Evolutionary conservation across 805 yeast genomes (phyloP).

Genomic region (Yarrowia deformans): DNA sequence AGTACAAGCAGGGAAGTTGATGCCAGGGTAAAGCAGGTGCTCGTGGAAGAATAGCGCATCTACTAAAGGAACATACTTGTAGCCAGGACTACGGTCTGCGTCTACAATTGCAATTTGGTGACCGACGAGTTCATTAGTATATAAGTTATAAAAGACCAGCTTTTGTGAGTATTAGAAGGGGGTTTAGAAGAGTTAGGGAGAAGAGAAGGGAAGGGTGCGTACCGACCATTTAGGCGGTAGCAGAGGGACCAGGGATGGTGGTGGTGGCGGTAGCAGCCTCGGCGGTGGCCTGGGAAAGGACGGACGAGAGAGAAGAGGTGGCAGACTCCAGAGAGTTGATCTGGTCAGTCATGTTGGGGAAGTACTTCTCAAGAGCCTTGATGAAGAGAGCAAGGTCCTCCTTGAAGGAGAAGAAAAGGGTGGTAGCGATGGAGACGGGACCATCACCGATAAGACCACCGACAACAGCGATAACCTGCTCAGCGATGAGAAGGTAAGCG

Average conservation of each 20-base stretch:
- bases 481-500: slow-evolving; percentile 54
- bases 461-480: slow-evolving; percentile 99
- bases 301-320: slow-evolving; percentile 23
- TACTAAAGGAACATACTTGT: no score
- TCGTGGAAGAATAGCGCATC: no score
- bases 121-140: slow-evolving; percentile 32
- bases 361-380: slow-evolving; percentile 37
- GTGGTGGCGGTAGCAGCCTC: slow-evolving; percentile 37
- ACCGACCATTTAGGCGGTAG: slow-evolving; percentile 28
- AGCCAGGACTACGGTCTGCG: no score
- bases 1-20: no score
- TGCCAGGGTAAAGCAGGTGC: no score
- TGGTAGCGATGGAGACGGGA: slow-evolving; percentile 58
- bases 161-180: slow-evolving; percentile 3
- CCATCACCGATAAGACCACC: slow-evolving; percentile 99
- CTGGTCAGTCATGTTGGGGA: slow-evolving; percentile 38
- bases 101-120: neutral
- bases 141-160: slow-evolving; percentile 37
- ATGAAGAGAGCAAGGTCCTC: slow-evolving; percentile 34
- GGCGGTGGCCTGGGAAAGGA: slow-evolving; percentile 14
- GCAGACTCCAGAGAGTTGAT: slow-evolving; percentile 37
- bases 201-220: neutral
- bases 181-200: slow-evolving; percentile 15
- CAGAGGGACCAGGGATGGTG: slow-evolving; percentile 30
- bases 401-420: slow-evolving; percentile 30